Evolutionary conservation across 2,329 filamentous ascomycete species (phyloP).

Genomic region (Penicillium concentricum): DNA sequence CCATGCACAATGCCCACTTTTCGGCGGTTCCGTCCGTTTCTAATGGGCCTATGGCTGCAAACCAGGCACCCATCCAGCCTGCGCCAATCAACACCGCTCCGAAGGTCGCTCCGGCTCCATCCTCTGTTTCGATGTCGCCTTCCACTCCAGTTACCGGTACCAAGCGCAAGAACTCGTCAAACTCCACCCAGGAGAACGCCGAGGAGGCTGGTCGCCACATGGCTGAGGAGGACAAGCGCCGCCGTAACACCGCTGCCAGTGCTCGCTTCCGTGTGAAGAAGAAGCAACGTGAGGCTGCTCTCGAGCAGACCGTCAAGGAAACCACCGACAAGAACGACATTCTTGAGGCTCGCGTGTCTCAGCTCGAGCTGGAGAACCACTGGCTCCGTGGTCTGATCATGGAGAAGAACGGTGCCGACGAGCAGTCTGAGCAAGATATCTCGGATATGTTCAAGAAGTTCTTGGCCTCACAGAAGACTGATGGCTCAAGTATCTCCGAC

Average conservation of each 20-base stretch:
- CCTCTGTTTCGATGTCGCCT: conserved; percentile 14
- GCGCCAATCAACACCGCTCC: conserved; percentile 11
- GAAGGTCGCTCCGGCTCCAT: conserved; percentile 19
- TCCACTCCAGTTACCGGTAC: conserved; percentile 22
- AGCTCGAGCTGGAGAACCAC: conserved; percentile 78
- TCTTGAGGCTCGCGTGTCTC: conserved; percentile 71
- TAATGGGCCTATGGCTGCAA: conserved; percentile 16
- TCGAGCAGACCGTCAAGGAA: conserved; percentile 79
- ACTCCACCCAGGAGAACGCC: conserved; percentile 48
- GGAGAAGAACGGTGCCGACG: conserved; percentile 64
- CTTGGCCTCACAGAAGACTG: conserved; percentile 35
- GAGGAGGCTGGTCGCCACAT: conserved; percentile 70
- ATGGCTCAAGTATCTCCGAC: conserved; percentile 28
- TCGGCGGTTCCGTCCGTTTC: conserved; percentile 21
- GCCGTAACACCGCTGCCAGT: conserved; percentile 83
- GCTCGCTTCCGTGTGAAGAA: conserved; percentile 95
- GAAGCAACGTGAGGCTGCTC: conserved; percentile 86
- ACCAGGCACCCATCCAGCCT: conserved; percentile 19
- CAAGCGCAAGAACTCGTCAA: conserved; percentile 41
- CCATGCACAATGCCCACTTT: conserved; percentile 27
- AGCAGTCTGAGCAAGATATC: conserved; percentile 48
- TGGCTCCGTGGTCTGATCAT: conserved; percentile 78
- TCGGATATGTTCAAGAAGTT: conserved; percentile 44
- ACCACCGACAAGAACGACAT: conserved; percentile 73
- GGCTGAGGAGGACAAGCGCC: conserved; percentile 89